A percentile compares a stretch with the other conserved stretches of the same genome.
These are phyloP conservation scores for Daldinia eschscholtzii DNA, from an alignment of 2,329 filamentous ascomycete species.

Conservation along the genomic window DNA sequence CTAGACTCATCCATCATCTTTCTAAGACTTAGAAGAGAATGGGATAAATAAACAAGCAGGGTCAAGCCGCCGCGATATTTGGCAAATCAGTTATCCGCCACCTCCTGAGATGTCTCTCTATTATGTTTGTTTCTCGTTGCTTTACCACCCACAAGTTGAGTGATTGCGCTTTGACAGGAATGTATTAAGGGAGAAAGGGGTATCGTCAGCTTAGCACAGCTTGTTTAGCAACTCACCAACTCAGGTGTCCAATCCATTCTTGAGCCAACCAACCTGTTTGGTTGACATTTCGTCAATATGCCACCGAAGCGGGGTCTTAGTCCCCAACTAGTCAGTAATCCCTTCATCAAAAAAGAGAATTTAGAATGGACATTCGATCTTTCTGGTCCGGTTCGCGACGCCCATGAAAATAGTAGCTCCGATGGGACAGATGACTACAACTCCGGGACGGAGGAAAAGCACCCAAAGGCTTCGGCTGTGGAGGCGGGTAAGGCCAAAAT, in stretches of 20 bases:
- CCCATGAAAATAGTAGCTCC: constrained; percentile 31
- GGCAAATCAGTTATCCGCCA: background rate
- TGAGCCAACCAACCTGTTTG: background rate
- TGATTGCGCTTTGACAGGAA: background rate
- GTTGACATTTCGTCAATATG: constrained; percentile 39
- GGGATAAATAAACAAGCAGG: background rate
- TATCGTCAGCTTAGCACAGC: background rate
- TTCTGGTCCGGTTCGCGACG: constrained; percentile 33
- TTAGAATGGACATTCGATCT: constrained; percentile 58
- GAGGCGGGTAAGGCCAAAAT: constrained; percentile 57
- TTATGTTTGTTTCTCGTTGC: background rate
- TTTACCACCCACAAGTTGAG: background rate
- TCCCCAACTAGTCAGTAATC: constrained; percentile 58
- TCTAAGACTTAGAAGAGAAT: background rate
- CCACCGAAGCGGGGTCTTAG: constrained; percentile 51
- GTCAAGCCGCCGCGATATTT: too few relatives aligned
- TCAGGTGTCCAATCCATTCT: background rate
- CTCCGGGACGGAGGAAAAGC: constrained; percentile 24
- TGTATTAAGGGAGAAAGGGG: background rate
- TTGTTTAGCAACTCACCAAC: background rate
- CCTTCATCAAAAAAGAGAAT: constrained; percentile 62
- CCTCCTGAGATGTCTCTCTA: background rate
- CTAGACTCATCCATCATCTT: background rate
- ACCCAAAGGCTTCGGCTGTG: constrained; percentile 54
- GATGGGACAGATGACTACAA: constrained; percentile 23